Evolutionary conservation across 148 eudicot species (phyloP).

Genomic region (Diospyros lotus): DNA sequence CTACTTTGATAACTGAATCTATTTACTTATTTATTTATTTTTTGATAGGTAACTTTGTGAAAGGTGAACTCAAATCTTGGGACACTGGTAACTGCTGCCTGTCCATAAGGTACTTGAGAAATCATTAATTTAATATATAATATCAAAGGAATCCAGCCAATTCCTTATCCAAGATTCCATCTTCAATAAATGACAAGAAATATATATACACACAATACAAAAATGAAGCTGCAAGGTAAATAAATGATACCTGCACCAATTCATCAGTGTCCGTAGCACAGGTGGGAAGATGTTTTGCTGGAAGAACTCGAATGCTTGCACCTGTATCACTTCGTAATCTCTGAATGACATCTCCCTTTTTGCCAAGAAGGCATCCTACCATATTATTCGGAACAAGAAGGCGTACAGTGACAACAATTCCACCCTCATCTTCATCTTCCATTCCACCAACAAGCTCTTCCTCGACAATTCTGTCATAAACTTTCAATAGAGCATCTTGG

Average conservation of each 20-base stretch:
- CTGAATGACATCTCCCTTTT: slow-evolving; percentile 74
- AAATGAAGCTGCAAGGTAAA: background rate
- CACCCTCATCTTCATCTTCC: slow-evolving; percentile 32
- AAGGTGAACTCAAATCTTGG: too few relatives aligned
- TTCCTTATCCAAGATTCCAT: background rate
- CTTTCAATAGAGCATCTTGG: slow-evolving; percentile 73
- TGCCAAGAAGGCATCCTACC: slow-evolving; percentile 76
- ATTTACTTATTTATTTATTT: too few relatives aligned
- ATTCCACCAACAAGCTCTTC: slow-evolving; percentile 50
- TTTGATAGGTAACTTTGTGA: too few relatives aligned
- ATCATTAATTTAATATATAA: too few relatives aligned
- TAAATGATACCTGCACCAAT: slow-evolving; percentile 59
- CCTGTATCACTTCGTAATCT: slow-evolving; percentile 71
- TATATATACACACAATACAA: background rate
- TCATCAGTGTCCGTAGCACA: slow-evolving; percentile 66
- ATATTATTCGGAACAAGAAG: slow-evolving; percentile 67
- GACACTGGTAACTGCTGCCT: too few relatives aligned
- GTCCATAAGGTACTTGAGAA: too few relatives aligned
- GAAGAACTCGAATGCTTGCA: slow-evolving; percentile 72
- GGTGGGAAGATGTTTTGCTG: slow-evolving; percentile 63
- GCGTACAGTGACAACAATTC: slow-evolving; percentile 46
- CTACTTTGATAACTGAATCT: too few relatives aligned
- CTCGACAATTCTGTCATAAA: slow-evolving; percentile 61
- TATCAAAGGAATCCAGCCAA: background rate
- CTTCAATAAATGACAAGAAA: background rate